Base-by-base conservation (phyloP, 352 stramenopile genomes). In the Globisporangium perplexum region DNA sequence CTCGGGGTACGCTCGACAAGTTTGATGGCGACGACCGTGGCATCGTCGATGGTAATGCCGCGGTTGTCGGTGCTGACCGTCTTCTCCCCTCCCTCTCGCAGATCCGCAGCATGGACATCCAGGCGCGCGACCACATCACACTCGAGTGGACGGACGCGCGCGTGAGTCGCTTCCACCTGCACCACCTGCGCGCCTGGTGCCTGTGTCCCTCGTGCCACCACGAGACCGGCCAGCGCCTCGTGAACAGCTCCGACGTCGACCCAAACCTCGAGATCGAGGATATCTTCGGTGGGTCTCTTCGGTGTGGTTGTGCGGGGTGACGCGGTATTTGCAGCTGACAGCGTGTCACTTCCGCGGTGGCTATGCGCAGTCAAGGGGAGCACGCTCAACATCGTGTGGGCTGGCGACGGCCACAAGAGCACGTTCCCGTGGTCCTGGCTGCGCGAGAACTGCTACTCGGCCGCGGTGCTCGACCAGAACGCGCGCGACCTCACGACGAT, bases 161-260 rank as follows among this genome's bases (percentile, higher is more conserved):
- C 33, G 60, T 60, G 22, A 89, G 79, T 51, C 83, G 77, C 45
- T 91, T 85, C 55, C 79, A 94, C 38, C 56, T 89, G 35, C 53
- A 88, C 42, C 83, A 94, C 53, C 51, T 94, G 48, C 81, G 83
- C 45, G 68, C 83, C 48, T 94, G 83, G 81, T 94, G 83, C 36
- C 56, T 68, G 50, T 94, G 83, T 35, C 55, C 74, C 0, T 47
- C 74, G 51, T 94, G 83, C 54, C 74, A 86, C 53, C 82, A 92
- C 50, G 63, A 72, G 50, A 91, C 81, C 18, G 83, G 83, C 44
- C 83, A 94, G 58, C 66, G 83, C n/a, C 72, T 91, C 26, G 64
- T 92, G n/a, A 94, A 91, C 58, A 68, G 66, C 55, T 66, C 77
- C 18, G 80, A 94, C 36, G 67, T 92, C 45, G 53, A 71, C 28